Evolutionary conservation across 176 grass and related monocot genomes (phyloP).

Genomic region (Zoysia japonica): DNA sequence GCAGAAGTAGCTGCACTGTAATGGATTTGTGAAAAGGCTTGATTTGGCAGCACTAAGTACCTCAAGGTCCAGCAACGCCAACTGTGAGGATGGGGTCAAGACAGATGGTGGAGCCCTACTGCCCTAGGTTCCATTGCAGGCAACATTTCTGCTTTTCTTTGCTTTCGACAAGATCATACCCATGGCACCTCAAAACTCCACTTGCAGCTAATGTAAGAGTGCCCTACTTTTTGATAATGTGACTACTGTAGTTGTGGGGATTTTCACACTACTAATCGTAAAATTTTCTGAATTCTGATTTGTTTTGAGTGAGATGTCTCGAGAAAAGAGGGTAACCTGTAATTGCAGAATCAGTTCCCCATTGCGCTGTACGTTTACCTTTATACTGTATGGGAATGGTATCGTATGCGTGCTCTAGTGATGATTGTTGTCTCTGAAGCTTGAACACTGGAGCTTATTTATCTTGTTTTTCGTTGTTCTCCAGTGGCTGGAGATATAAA

Average conservation of each 20-base stretch:
- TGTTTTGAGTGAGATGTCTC: neutral
- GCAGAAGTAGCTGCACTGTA: neutral
- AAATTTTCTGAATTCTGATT: neutral
- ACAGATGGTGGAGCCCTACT: neutral
- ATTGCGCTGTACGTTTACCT: constrained; percentile 24
- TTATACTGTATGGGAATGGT: neutral
- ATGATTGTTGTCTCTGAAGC: neutral
- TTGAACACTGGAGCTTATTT: neutral
- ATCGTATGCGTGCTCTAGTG: neutral
- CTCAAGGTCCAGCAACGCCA: neutral
- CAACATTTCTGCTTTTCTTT: constrained; percentile 18
- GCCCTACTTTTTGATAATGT: neutral
- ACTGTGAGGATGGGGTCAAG: neutral
- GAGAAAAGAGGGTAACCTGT: constrained; percentile 5
- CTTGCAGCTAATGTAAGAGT: constrained; percentile 14
- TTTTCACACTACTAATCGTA: neutral
- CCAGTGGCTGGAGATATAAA: neutral
- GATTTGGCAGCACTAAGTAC: neutral
- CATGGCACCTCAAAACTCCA: constrained; percentile 22
- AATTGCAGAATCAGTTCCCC: constrained; percentile 46
- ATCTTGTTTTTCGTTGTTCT: neutral
- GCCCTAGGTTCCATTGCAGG: neutral
- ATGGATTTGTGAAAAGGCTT: constrained; percentile 25
- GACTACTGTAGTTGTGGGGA: constrained; percentile 11
- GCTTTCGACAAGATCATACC: constrained; percentile 6